These are phyloP conservation scores for Leishmania major DNA, from an alignment of 208 protist species.

Conservation along the genomic window DNA sequence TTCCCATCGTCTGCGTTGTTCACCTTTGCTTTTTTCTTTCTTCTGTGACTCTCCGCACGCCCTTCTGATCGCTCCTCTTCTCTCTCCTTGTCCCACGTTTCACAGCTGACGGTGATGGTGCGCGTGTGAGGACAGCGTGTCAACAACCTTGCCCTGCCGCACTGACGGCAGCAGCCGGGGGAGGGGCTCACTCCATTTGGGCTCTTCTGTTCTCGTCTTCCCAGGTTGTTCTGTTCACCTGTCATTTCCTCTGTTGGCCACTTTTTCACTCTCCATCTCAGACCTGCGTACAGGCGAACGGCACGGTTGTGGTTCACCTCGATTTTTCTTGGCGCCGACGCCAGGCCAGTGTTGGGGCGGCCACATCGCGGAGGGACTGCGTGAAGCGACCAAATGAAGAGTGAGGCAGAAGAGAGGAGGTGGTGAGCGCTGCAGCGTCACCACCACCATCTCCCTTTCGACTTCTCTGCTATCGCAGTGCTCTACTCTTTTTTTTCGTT, in stretches of 20 bases:
- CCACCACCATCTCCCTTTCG: background rate
- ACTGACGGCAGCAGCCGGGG: no score
- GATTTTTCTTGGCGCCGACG: background rate
- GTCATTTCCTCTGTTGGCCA: background rate
- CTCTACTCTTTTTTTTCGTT: background rate
- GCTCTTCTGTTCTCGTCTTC: background rate
- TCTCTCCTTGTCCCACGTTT: background rate
- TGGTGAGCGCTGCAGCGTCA: background rate
- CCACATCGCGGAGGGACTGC: background rate
- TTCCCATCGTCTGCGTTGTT: background rate
- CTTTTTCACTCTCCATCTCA: background rate
- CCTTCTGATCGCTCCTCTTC: conserved; percentile 11
- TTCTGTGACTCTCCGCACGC: background rate
- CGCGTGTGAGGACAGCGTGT: background rate
- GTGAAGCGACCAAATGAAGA: background rate
- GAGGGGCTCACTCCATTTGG: background rate
- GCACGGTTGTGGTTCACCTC: background rate
- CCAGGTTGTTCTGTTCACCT: background rate
- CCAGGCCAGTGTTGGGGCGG: background rate
- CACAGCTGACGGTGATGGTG: background rate
- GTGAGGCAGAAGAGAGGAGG: background rate
- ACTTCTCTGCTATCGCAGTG: background rate
- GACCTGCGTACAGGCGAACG: background rate
- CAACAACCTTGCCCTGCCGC: background rate
- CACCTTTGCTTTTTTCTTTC: background rate